Evolutionary conservation across 164 flowering plant genomes (phyloP).

Genomic region (Brasenia schreberi): DNA sequence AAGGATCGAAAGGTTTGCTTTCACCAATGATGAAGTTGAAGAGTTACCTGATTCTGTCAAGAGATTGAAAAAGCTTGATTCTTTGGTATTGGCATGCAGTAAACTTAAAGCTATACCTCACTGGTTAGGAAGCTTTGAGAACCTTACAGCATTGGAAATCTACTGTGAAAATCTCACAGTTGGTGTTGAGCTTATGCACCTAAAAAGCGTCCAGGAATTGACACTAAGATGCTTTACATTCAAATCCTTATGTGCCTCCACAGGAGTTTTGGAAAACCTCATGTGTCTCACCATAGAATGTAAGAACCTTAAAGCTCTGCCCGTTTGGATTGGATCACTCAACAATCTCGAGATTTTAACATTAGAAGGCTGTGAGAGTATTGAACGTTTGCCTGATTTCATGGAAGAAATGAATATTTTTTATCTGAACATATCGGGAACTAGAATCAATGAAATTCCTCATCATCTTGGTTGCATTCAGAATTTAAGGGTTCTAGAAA

Average conservation of each 20-base stretch:
- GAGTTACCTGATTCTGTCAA: not conserved
- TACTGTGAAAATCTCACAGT: not conserved
- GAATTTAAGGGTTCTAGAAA: too few species aligned
- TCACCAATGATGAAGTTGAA: not conserved
- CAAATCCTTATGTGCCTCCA: not conserved
- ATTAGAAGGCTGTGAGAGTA: not conserved
- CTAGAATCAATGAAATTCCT: not conserved
- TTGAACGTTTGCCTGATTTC: not conserved
- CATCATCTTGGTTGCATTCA: too few species aligned
- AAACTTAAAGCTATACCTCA: not conserved
- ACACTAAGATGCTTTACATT: not conserved
- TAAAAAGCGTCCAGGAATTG: not conserved
- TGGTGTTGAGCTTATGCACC: not conserved
- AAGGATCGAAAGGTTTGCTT: not conserved
- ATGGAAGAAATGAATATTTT: not conserved
- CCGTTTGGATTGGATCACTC: not conserved
- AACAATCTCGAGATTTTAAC: not conserved
- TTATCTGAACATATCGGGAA: too few species aligned
- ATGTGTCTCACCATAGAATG: not conserved
- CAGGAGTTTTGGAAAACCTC: not conserved
- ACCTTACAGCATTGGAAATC: not conserved
- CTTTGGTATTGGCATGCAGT: not conserved
- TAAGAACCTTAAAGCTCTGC: not conserved
- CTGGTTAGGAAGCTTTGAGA: not conserved
- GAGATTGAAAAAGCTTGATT: not conserved